These are phyloP conservation scores for Prototheca cutis DNA, from an alignment of 163 green algal genomes.

Conservation along the genomic window DNA sequence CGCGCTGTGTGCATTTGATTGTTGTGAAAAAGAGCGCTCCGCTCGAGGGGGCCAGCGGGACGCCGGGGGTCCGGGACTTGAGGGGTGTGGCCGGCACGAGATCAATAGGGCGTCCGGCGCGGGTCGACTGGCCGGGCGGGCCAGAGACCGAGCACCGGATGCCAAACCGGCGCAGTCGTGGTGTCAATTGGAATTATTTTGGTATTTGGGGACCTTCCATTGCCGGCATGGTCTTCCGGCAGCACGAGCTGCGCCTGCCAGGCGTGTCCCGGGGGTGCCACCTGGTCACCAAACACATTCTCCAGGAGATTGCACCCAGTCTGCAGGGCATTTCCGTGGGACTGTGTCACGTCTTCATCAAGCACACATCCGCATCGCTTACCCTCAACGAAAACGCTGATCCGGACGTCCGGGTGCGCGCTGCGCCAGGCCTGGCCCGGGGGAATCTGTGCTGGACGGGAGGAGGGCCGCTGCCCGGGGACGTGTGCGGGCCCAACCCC, in stretches of 20 bases:
- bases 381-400: slow-evolving; percentile 31
- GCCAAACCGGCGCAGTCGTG: too few species aligned
- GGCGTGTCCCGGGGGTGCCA: slow-evolving; percentile 51
- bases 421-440: too few species aligned
- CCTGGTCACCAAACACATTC: slow-evolving; percentile 53
- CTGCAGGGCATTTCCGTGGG: slow-evolving; percentile 4
- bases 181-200: too few species aligned
- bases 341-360: slow-evolving; percentile 25
- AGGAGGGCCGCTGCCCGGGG: neutral
- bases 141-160: too few species aligned
- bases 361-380: slow-evolving; percentile 23
- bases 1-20: too few species aligned
- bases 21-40: too few species aligned
- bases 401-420: slow-evolving; percentile 15
- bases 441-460: neutral
- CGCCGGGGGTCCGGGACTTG: too few species aligned
- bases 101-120: too few species aligned
- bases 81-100: too few species aligned
- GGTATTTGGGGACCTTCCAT: too few species aligned
- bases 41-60: too few species aligned
- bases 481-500: neutral
- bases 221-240: slow-evolving; percentile 2
- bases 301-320: slow-evolving; percentile 13
- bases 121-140: too few species aligned
- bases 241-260: slow-evolving; percentile 19